phyloP scores from a whole-genome alignment of 2,329 filamentous ascomycete genomes.

The Coniosporium tulheliwenetii region DNA sequence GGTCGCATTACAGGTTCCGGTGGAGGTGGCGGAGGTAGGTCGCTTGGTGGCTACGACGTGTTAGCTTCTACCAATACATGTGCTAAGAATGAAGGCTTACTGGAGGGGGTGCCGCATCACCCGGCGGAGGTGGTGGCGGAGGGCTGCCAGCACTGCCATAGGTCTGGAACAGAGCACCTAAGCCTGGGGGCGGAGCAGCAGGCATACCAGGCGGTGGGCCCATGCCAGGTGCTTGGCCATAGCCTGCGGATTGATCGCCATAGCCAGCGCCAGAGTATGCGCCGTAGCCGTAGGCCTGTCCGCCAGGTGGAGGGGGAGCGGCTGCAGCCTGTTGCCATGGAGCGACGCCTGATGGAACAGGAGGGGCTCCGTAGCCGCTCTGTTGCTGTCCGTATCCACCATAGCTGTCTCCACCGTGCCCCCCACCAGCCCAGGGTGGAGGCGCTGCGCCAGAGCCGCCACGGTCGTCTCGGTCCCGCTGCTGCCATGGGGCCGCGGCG shows the following conservation, averaged over 20 bases:
- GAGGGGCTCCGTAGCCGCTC: slow-evolving; percentile 7
- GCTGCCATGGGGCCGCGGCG: slow-evolving; percentile 24
- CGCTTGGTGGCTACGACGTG: slow-evolving; percentile 29
- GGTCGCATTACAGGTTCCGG: slow-evolving; percentile 15
- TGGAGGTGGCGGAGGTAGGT: slow-evolving; percentile 47
- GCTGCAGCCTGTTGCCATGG: slow-evolving; percentile 47
- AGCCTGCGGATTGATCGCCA: slow-evolving; percentile 28
- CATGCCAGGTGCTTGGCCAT: slow-evolving; percentile 17
- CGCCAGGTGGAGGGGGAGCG: slow-evolving; percentile 22
- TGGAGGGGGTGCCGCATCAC: slow-evolving; percentile 43
- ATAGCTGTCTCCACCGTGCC: slow-evolving; percentile 2
- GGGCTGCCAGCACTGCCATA: slow-evolving; percentile 39
- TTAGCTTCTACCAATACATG: slow-evolving; percentile 6
- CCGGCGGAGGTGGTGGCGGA: slow-evolving; percentile 45
- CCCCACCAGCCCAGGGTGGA: slow-evolving; percentile 18
- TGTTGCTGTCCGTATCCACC: slow-evolving; percentile 5
- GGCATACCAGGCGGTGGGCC: slow-evolving; percentile 25
- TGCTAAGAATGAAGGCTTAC: slow-evolving; percentile 11
- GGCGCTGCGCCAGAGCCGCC: slow-evolving; percentile 12
- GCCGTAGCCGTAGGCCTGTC: slow-evolving; percentile 38
- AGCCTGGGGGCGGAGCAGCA: slow-evolving; percentile 26
- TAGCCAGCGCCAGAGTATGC: slow-evolving; percentile 33
- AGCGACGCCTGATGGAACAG: slow-evolving; percentile 19
- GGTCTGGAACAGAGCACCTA: slow-evolving; percentile 52
- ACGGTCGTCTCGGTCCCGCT: slow-evolving; percentile 11